Evolutionary conservation across 257 asterid species (phyloP).

Genomic region (Leptodermis oblonga): DNA sequence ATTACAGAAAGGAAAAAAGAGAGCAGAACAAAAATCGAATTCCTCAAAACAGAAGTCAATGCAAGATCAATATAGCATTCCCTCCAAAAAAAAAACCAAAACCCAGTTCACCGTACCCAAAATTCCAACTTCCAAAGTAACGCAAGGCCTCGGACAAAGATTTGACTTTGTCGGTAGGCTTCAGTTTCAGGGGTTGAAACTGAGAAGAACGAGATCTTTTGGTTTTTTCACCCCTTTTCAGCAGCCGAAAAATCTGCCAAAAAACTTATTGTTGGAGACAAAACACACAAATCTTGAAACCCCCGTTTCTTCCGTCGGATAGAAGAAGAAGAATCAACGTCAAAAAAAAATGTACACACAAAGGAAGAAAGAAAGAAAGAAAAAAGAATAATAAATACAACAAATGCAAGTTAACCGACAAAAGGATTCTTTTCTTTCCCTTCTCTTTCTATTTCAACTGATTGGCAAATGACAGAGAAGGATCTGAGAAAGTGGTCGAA

Average conservation of each 20-base stretch:
- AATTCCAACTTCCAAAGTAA: neutral
- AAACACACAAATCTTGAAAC: neutral
- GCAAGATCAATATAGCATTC: conserved; percentile 5
- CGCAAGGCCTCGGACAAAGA: neutral
- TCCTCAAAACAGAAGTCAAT: neutral
- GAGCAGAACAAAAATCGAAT: neutral
- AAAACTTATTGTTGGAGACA: neutral
- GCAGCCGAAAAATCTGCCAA: neutral
- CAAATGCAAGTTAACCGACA: conserved; percentile 6
- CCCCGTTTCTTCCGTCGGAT: conserved; percentile 10
- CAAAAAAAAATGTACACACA: conserved; percentile 4
- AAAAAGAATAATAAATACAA: no score
- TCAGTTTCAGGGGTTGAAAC: neutral
- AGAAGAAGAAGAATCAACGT: neutral
- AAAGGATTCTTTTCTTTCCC: conserved; percentile 1
- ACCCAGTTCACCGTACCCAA: no score
- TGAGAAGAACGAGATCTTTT: neutral
- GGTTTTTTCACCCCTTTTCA: no score
- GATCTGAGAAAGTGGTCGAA: conserved; percentile 6
- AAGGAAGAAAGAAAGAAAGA: neutral
- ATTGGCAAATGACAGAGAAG: neutral
- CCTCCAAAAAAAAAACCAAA: no score
- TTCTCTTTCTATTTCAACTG: neutral
- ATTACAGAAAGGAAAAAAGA: neutral
- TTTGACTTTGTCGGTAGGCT: conserved; percentile 15